Evolutionary conservation across 768 basidiomycete species (phyloP), one percentile per base, ranked within the genome.

Genomic region (Macrolepiota fuliginosa): DNA sequence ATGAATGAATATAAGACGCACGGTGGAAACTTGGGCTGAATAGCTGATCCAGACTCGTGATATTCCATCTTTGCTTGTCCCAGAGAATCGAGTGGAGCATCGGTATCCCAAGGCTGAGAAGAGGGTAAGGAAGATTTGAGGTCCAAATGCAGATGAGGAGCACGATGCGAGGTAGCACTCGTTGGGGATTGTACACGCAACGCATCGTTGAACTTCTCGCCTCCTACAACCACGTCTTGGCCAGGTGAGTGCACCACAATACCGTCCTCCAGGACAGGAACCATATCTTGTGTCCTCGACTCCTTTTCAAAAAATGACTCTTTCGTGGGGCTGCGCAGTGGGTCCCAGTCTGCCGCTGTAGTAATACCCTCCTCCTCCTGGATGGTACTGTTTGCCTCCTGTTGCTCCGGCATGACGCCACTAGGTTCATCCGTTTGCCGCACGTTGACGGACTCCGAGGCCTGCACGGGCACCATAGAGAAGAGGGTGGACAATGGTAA

Each of bases 91-190:
- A 75, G 68, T 4, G 83, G 45, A 79, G 77, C 24, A 83, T 70
- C 50, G 81, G 74, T 46, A 45, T 90, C 89, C 90, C 90, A 91
- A 15, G 84, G 84, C 64, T 84, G 84, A 46, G 89, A 84, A 32
- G 86, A 82, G 19, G 81, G 74, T 27, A 54, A 32, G 7, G 58
- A 37, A 24, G 59, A 25, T 35, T 39, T 81, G 56, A 82, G 71
- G 67, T 83, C 77, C 64, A 84, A 72, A 50, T 77, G 78, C 55
- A 87, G 76, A 71, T 82, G 81, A 37, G 80, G 77, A 40, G 72
- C 68, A 56, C 76, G 73, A 40, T 74, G 61, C 27, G 74, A 74
- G 45, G 67, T 62, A 62, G 62, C 62, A 53, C 71, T 68, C 46
- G 71, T 71, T 76, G 63, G 73, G 24, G 52, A 47, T 22, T 52